Base-by-base conservation (phyloP, 805 yeast species). In the Kregervanrija delftensis region DNA sequence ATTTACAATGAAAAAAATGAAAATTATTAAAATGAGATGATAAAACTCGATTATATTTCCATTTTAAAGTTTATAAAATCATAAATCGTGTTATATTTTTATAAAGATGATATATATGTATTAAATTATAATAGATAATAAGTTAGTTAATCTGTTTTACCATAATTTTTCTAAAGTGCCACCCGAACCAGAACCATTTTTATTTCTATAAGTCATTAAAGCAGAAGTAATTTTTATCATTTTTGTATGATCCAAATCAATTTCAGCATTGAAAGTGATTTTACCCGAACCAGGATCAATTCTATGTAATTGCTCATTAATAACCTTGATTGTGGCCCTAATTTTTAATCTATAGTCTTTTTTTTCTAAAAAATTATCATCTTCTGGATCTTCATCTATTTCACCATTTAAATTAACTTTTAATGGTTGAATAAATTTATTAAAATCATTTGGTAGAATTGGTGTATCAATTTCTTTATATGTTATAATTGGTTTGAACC, bases 231-330 rank as follows among this genome's bases (percentile, higher is more conserved):
- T 53, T 40, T 60, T 59, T 33, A 65, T 54, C 8, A 61, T 57
- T 46, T 61, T 59, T 8, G 65, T 62, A 42, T 65, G 70, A 48
- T 66, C 69, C 30, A 65, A 63, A 40, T 64, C 67, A 11, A 66
- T 56, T 8, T 61, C 57, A 3, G 66, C 70, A 10, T 41, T 48
- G 41, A 65, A 66, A 11, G 58, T 48, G 28, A 65, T 58, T n/a
- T 53, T 53, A 11, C 66, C 68, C 14, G 57, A 44, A 2, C 52
- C 59, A 8, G 56, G 49, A 30, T 60, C 64, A 16, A 51, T 51
- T 28, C 49, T 39, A 14, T 46, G 40, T 33, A 48, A 16, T 30
- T 46, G 51, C 36, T 49, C 56, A 28, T 49, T 48, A 2, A 53
- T 46, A 1, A 64, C 59, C 11, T 47, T 43, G 6, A 63, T 48